These are phyloP conservation scores for Melaleuca quinquenervia DNA, from an alignment of 345 rosid species.

Conservation along the genomic window DNA sequence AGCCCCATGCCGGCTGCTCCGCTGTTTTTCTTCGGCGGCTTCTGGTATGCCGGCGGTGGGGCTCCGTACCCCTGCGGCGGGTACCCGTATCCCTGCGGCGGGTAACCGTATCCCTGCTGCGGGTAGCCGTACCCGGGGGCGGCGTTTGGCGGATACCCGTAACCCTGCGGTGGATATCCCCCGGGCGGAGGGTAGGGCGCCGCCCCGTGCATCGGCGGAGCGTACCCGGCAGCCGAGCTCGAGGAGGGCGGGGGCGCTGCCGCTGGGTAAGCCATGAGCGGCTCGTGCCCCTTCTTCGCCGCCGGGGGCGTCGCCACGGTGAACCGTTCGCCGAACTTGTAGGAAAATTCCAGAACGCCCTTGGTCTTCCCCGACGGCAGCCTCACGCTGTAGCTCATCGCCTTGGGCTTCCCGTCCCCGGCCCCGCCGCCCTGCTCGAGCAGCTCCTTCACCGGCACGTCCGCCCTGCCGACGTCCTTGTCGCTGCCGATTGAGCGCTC, in stretches of 20 bases:
- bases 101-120: neutral
- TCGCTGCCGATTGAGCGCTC: constrained; percentile 42
- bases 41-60: constrained; percentile 5
- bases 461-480: constrained; percentile 33
- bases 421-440: constrained; percentile 4
- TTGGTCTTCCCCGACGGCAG: constrained; percentile 19
- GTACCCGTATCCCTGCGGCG: constrained; percentile 8
- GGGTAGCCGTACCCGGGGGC: neutral
- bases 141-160: neutral
- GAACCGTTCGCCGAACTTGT: constrained; percentile 26
- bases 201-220: neutral
- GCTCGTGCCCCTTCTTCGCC: neutral
- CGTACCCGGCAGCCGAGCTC: constrained; percentile 5
- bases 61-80: neutral
- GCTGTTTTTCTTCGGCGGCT: constrained; percentile 11
- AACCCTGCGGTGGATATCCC: constrained; percentile 1
- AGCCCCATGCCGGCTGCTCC: constrained; percentile 15
- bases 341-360: constrained; percentile 27
- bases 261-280: constrained; percentile 19
- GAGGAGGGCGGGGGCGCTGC: constrained; percentile 7
- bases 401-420: constrained; percentile 27
- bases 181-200: neutral
- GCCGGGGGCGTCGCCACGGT: neutral
- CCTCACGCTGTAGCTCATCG: neutral
- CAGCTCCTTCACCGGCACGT: constrained; percentile 47